These are phyloP conservation scores for Cinnamomum chago DNA, from an alignment of 164 flowering plant genomes.

Conservation along the genomic window DNA sequence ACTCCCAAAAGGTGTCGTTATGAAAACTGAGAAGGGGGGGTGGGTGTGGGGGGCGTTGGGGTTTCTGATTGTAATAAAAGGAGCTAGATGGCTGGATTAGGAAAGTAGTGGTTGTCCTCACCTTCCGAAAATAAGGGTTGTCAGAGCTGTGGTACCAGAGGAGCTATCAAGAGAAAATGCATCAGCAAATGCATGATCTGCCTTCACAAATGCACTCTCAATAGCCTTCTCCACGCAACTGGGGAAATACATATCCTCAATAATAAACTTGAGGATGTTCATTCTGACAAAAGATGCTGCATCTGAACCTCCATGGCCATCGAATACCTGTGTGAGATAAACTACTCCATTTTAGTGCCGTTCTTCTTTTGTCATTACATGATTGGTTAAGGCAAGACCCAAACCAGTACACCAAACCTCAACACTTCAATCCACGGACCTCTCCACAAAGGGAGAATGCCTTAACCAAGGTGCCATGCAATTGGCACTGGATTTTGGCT, in stretches of 20 bases:
- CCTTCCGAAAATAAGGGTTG: slow-evolving; percentile 78
- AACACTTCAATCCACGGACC: no score
- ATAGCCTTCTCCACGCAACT: slow-evolving; percentile 59
- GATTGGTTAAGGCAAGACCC: no score
- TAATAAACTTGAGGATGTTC: slow-evolving; percentile 67
- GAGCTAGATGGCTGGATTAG: not conserved
- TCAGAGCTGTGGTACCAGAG: slow-evolving; percentile 90
- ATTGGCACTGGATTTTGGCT: not conserved
- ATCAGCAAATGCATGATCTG: slow-evolving; percentile 88
- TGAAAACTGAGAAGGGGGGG: no score
- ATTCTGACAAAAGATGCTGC: slow-evolving; percentile 65
- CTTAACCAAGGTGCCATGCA: no score
- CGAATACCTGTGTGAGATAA: slow-evolving; percentile 66
- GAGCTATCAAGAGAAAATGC: slow-evolving; percentile 63
- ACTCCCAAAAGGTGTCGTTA: not conserved
- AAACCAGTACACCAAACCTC: no score
- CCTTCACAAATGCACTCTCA: slow-evolving; percentile 64
- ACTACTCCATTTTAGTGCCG: not conserved
- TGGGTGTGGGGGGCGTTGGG: no score
- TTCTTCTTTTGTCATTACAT: no score
- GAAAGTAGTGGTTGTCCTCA: slow-evolving; percentile 17
- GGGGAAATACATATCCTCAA: slow-evolving; percentile 71
- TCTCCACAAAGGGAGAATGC: no score
- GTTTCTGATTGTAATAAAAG: not conserved
- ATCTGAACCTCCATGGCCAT: slow-evolving; percentile 95